Base-by-base conservation (phyloP, 306 rosid genomes). In the Cicer chorassanicum region DNA sequence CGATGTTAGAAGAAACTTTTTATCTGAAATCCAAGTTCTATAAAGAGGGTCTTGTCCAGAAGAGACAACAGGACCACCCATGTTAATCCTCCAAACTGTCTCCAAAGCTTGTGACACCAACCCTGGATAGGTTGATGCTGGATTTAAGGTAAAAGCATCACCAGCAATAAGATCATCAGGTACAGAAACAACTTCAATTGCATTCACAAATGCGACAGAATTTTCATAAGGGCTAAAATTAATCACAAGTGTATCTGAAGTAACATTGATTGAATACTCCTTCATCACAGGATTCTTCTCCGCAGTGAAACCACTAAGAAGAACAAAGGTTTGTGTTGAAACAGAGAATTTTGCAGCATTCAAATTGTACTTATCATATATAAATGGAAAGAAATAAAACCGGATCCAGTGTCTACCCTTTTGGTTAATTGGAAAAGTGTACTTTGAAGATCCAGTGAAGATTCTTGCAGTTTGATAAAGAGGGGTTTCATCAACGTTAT, bases 321-420 rank as follows among this genome's bases (percentile, higher is more conserved):
- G 93, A 40, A 68, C 85, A 78, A 57, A 59, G 34, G 45, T 56
- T 78, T 86, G 85, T 5, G 95, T 72, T 36, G 89, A 51, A 67
- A 93, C 93, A 54, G 84, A 60, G 68, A 93, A 93, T 8, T 57
- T 85, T 6, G 98, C 89, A 42, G 82, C 63, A 78, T 80, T 75
- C 86, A 93, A 15, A 77, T 87, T 73, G 81, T 80, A 86, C 9
- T 51, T 60, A 42, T 73, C 60, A 45, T 73, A 81, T 1, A 49
- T 73, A 62, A 90, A 90, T 1, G 96, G 93, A 48, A 72, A 90
- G 86, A 93, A 87, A 81, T 93, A 90, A 44, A 93, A 90, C 64
- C 96, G 96, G 88, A 93, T 90, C 98, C 96, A 93, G 79, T 90
- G 95, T 65, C 98, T 89, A 12, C 96, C 98, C 24, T 64, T 21